These are phyloP conservation scores for Russula emetica DNA, from an alignment of 768 basidiomycete genomes.

Conservation along the genomic window DNA sequence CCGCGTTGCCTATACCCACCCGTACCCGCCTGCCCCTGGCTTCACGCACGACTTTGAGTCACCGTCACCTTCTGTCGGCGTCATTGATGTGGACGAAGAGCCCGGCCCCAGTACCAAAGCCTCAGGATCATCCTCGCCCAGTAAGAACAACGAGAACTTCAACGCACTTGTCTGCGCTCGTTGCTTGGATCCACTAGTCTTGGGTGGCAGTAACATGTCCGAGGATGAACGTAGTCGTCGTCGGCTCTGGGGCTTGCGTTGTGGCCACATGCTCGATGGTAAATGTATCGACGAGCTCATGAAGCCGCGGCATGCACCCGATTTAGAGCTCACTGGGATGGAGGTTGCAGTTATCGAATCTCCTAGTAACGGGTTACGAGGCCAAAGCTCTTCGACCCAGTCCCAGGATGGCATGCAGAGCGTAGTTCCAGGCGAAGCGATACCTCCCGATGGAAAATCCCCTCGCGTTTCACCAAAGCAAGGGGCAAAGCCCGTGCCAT, in stretches of 20 bases:
- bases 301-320: conserved; percentile 35
- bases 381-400: neutral
- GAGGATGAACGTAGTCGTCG: conserved; percentile 41
- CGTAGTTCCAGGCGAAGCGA: neutral
- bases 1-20: conserved; percentile 60
- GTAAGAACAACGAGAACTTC: conserved; percentile 34
- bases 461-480: neutral
- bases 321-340: neutral
- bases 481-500: conserved; percentile 1
- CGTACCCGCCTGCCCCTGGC: conserved; percentile 49
- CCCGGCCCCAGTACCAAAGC: conserved; percentile 26
- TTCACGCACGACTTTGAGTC: conserved; percentile 66
- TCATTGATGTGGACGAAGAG: conserved; percentile 49
- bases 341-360: neutral
- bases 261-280: conserved; percentile 76
- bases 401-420: neutral
- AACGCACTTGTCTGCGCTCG: conserved; percentile 60
- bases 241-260: conserved; percentile 67
- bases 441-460: neutral
- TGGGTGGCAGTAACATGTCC: conserved; percentile 44
- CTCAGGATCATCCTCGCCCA: conserved; percentile 31
- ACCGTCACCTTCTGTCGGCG: conserved; percentile 36
- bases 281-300: conserved; percentile 64
- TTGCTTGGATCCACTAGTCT: conserved; percentile 61
- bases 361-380: neutral